These are phyloP conservation scores for Talaromyces trachyspermus DNA, from an alignment of 495 filamentous ascomycete genomes.

Conservation along the genomic window DNA sequence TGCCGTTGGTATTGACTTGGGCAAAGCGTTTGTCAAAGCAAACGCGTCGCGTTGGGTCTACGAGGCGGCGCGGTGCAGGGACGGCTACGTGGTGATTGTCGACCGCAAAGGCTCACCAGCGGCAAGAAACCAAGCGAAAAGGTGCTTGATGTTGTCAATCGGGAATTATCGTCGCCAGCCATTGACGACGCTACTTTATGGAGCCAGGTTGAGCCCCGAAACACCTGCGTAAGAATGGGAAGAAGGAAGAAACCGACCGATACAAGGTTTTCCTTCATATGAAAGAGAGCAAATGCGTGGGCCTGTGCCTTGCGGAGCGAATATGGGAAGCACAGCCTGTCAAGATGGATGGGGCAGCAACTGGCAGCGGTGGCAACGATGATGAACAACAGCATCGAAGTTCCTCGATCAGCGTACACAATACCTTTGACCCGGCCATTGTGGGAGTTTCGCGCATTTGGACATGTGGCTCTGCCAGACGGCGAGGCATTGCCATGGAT, in stretches of 20 bases:
- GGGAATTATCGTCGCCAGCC: slow-evolving; percentile 55
- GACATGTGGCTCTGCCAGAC: slow-evolving; percentile 54
- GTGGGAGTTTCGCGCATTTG: slow-evolving; percentile 68
- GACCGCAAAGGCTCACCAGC: slow-evolving; percentile 45
- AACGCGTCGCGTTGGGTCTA: slow-evolving; percentile 41
- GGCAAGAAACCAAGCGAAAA: slow-evolving; percentile 51
- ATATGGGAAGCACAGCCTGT: slow-evolving; percentile 53
- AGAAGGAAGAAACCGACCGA: slow-evolving; percentile 41
- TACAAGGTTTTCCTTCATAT: slow-evolving; percentile 62
- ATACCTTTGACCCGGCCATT: slow-evolving; percentile 42
- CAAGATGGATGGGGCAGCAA: slow-evolving; percentile 12
- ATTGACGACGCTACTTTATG: slow-evolving; percentile 55
- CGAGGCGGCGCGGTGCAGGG: slow-evolving; percentile 37
- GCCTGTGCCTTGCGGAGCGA: slow-evolving; percentile 58
- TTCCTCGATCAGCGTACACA: slow-evolving; percentile 40
- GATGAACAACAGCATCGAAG: slow-evolving; percentile 17
- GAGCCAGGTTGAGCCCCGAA: slow-evolving; percentile 42
- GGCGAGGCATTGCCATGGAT: slow-evolving; percentile 53
- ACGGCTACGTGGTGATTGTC: slow-evolving; percentile 50
- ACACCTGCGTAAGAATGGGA: slow-evolving; percentile 22
- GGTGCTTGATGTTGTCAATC: slow-evolving; percentile 60
- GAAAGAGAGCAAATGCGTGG: slow-evolving; percentile 55
- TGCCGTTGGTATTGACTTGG: slow-evolving; percentile 55
- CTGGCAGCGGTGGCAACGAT: slow-evolving; percentile 15
- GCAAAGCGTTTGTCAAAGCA: slow-evolving; percentile 45